Conservation (phyloP, 1,284 basidiomycete species). For the Malassezia arunalokei region DNA sequence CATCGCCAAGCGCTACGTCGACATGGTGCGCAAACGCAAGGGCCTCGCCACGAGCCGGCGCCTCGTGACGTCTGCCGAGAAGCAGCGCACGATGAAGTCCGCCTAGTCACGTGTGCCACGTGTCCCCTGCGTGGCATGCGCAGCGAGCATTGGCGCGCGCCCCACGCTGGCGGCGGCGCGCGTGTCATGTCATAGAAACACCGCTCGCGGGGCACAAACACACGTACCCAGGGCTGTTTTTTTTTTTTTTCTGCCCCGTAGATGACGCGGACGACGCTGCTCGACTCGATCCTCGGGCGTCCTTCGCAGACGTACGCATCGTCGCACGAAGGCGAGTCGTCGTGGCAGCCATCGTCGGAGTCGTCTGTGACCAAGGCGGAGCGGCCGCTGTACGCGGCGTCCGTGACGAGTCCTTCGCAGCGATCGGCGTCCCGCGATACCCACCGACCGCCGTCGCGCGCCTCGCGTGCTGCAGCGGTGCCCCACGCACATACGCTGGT, state of each 20-base stretch:
- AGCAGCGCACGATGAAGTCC: conserved; percentile 44
- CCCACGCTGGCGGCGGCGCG: neutral
- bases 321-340: neutral
- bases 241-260: neutral
- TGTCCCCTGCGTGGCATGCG: neutral
- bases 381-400: neutral
- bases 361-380: neutral
- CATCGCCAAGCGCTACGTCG: conserved; percentile 88
- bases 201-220: neutral
- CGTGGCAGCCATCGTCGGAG: neutral
- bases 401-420: neutral
- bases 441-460: neutral
- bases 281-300: conserved; percentile 41
- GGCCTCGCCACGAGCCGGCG: conserved; percentile 33
- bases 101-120: conserved; percentile 6
- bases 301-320: conserved; percentile 38
- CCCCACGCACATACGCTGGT: neutral
- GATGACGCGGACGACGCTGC: conserved; percentile 35
- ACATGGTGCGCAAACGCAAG: conserved; percentile 58
- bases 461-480: neutral
- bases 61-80: conserved; percentile 41
- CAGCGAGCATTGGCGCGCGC: conserved; percentile 9
- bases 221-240: neutral
- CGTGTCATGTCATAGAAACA: neutral
- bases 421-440: neutral